These are phyloP conservation scores for Crithidia thermophila DNA, from an alignment of 208 protist genomes.

Conservation along the genomic window DNA sequence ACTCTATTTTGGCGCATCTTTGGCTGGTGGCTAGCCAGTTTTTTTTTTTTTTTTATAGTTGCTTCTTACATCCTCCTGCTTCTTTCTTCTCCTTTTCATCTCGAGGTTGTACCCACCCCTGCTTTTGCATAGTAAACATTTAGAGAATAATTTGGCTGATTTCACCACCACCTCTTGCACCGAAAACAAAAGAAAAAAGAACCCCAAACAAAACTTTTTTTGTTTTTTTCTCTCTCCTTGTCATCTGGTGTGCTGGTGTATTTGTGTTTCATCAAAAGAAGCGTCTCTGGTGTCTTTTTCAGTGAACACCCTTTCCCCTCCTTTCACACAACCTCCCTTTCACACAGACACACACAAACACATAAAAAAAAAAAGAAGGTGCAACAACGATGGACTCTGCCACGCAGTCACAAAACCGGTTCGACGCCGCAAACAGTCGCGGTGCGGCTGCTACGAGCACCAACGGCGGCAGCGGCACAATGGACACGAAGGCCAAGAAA, in stretches of 20 bases:
- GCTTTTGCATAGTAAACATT: too few relatives aligned
- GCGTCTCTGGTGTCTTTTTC: not conserved
- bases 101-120: too few relatives aligned
- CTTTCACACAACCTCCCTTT: not conserved
- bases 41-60: not conserved
- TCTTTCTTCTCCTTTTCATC: not conserved
- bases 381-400: conserved; percentile 16
- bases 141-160: too few relatives aligned
- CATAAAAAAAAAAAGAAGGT: not conserved
- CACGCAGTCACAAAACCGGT: conserved; percentile 3
- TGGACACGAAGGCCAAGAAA: conserved; percentile 67
- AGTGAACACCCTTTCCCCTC: not conserved
- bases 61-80: not conserved
- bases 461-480: conserved; percentile 11
- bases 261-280: not conserved
- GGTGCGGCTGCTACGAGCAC: not conserved
- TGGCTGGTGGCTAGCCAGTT: not conserved
- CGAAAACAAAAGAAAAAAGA: too few relatives aligned
- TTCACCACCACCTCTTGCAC: too few relatives aligned
- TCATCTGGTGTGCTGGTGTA: not conserved
- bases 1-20: not conserved
- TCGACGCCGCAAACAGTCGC: conserved; percentile 16
- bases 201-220: too few relatives aligned
- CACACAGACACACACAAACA: not conserved
- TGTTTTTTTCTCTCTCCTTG: not conserved